Base-by-base conservation (phyloP, 2,329 filamentous ascomycete genomes). In the Conoideocrella luteorostrata region DNA sequence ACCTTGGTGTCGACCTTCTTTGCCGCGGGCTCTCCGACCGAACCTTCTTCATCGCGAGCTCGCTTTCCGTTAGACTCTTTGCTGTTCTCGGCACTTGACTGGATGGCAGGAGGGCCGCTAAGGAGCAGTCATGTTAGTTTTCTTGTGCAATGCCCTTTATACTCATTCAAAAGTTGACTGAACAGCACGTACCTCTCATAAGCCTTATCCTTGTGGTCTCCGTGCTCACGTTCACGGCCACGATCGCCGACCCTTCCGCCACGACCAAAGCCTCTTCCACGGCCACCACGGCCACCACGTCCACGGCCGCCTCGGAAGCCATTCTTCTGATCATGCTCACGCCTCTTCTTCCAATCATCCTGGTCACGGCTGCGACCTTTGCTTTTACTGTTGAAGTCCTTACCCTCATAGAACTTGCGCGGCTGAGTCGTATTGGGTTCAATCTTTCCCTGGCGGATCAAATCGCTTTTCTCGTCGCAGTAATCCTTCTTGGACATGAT, bases 401-500 rank as follows among this genome's bases (percentile, higher is more conserved):
- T 64, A 45, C 74, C 74, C 57, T 77, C 74, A 48, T 64, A 78
- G 57, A 77, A 77, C 48, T 62, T 63, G 51, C 65, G 65, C 38
- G 58, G 56, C 13, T 58, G 58, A 49, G 56, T 61, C 38, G 60
- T 62, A 55, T 70, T 79, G 48, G 84, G 78, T 60, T 80, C 70
- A 38, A 88, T 70, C 57, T 80, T 80, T 47, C 87, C 86, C 34
- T 80, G 75, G 53, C 78, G 74, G 56, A 91, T 90, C 29, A 86
- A 77, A 43, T 80, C 69, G 45, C 74, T 75, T 72, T 91, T 91
- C 64, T 83, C 79, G n/a, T 84, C 75, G 52, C 86, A 84, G 65
- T 98, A 98, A 15, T 80, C 85, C 57, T 80, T 78, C 82, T 98
- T 98, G 66, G 80, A 82, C 80, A 88, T 90, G 69, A 93, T 83